Evolutionary conservation across 2,329 filamentous ascomycete genomes (phyloP), one percentile per base, ranked within the genome.

Genomic region (Aspergillus tamarii): DNA sequence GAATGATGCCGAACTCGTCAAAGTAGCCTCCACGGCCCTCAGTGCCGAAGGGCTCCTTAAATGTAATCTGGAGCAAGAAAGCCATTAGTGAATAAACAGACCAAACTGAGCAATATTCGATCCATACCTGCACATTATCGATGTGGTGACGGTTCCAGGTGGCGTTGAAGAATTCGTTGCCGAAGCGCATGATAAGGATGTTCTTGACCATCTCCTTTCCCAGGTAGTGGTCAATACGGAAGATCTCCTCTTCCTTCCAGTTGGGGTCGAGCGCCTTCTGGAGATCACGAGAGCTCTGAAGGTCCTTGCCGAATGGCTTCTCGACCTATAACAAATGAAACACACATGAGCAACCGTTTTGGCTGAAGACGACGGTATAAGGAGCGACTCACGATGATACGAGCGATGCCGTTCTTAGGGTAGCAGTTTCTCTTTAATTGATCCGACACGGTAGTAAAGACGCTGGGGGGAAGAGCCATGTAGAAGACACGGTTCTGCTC

Each of bases 191-290:
- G 72, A 99, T 97, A 70, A 99, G 87, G 72, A 99, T 96, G 83
- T 99, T 99, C 89, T 99, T 99, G 75, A 99, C 95, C 95, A 99
- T 99, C 83, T 99, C 95, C 87, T 99, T 99, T 74, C 96, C 96
- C 55, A 99, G 88, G 81, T 99, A 99, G 84, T 99, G 95, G 80
- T 99, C 95, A 75, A 99, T 99, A 77, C 95, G 93, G 89, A 96
- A 99, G 71, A 99, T 90, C 83, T 99, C 95, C 60, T 98, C 94
- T 82, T 99, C 96, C 76, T 92, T 95, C 96, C 95, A 99, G 83
- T 99, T 93, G 50, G 95, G 95, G 77, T 94, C 92, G 67, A 99
- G 88, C 9, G 95, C 96, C 80, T 92, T 93, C 78, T 98, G 94
- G 66, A 99, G 88, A 81, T 97, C 93, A 64, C 95, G 90, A 60